Percentiles rank a stretch among this genome's conserved stretches.
These are phyloP conservation scores for Ophiostoma australiae DNA, from an alignment of 2,329 filamentous ascomycete species.

Conservation along the genomic window DNA sequence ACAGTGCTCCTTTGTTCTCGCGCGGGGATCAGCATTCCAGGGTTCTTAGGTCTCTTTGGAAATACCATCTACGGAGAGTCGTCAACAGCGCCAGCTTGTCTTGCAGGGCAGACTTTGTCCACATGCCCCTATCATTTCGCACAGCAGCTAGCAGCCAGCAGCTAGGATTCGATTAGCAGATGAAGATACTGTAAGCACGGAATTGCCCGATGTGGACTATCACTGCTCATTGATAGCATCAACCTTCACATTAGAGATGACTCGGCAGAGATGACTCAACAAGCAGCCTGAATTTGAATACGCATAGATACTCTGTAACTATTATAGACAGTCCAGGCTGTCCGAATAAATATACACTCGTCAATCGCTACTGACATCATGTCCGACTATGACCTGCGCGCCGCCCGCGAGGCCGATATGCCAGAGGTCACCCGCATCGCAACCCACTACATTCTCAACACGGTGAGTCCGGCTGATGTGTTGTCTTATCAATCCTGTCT, in stretches of 20 bases:
- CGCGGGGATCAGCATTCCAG: constrained; percentile 6
- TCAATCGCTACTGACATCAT: neutral
- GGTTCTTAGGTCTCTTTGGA: neutral
- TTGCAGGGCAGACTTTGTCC: neutral
- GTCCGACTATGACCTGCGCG: constrained; percentile 1
- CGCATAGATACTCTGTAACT: no score
- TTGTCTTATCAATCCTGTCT: no score
- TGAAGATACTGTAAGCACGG: neutral
- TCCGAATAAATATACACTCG: no score
- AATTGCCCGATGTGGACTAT: neutral
- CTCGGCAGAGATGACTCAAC: neutral
- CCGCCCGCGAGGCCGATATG: constrained; percentile 21
- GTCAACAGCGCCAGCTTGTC: neutral
- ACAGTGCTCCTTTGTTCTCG: neutral
- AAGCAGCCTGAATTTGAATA: no score
- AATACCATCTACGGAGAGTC: neutral
- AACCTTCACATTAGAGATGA: neutral
- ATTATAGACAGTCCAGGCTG: no score
- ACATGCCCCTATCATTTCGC: neutral
- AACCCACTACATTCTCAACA: constrained; percentile 19
- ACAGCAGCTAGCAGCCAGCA: neutral
- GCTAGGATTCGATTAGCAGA: neutral
- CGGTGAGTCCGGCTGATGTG: neutral
- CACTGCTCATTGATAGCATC: neutral
- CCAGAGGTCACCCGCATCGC: constrained; percentile 17